phyloP scores from a whole-genome alignment of 2,329 filamentous ascomycete species.

The Sordariomycetes sp. region DNA sequence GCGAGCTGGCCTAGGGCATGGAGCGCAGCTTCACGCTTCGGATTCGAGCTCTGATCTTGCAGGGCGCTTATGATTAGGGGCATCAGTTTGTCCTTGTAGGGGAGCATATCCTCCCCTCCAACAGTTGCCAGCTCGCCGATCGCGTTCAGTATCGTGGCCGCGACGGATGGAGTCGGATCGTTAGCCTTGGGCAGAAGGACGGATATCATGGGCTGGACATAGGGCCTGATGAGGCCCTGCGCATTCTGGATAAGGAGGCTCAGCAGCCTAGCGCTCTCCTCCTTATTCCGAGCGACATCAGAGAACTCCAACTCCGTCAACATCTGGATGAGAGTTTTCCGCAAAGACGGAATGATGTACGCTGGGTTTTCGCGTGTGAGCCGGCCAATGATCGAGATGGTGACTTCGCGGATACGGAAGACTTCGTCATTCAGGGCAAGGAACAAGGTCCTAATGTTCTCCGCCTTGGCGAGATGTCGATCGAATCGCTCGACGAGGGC shows the following conservation, averaged over 20 bases:
- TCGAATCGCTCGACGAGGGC: slow-evolving; percentile 92
- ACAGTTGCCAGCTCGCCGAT: slow-evolving; percentile 91
- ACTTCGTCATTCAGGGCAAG: slow-evolving; percentile 91
- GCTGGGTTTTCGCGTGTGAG: slow-evolving; percentile 86
- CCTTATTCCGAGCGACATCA: slow-evolving; percentile 85
- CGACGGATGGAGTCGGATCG: slow-evolving; percentile 75
- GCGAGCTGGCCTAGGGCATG: slow-evolving; percentile 85
- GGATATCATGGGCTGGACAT: slow-evolving; percentile 91
- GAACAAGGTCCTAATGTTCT: slow-evolving; percentile 93
- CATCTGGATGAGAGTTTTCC: slow-evolving; percentile 91
- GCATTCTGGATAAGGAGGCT: slow-evolving; percentile 89
- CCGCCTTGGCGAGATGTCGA: slow-evolving; percentile 88
- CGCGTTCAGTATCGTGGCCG: slow-evolving; percentile 87
- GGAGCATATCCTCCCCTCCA: slow-evolving; percentile 84
- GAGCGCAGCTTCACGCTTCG: slow-evolving; percentile 82
- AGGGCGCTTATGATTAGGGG: slow-evolving; percentile 86
- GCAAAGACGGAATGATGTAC: slow-evolving; percentile 89
- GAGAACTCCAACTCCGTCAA: slow-evolving; percentile 94
- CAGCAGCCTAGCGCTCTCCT: slow-evolving; percentile 88
- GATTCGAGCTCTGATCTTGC: slow-evolving; percentile 82
- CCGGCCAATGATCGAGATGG: slow-evolving; percentile 91
- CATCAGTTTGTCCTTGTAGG: slow-evolving; percentile 87
- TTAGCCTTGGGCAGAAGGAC: slow-evolving; percentile 87
- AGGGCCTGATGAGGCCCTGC: slow-evolving; percentile 84
- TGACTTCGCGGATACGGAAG: slow-evolving; percentile 84